Conservation (phyloP, 257 asterid genomes). For the Solanum neorickii region DNA sequence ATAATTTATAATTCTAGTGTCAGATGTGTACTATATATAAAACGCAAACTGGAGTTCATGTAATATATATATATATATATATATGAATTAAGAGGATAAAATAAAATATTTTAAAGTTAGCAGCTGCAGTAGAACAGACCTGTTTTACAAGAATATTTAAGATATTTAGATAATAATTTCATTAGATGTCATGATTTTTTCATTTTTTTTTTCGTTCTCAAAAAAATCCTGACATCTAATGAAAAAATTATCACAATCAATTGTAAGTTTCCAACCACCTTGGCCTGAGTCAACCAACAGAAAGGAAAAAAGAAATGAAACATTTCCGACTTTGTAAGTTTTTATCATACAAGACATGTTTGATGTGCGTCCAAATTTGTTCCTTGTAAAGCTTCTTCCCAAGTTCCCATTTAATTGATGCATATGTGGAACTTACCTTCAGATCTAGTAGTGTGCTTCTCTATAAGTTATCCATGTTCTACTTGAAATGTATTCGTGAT, state of each 20-base stretch:
- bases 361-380: not conserved
- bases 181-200: not conserved
- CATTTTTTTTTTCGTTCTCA: not conserved
- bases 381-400: not conserved
- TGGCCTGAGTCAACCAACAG: not conserved
- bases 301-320: not conserved
- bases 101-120: not conserved
- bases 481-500: not conserved
- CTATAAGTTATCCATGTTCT: not conserved
- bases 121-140: not conserved
- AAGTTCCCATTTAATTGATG: not conserved
- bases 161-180: not conserved
- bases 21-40: not conserved
- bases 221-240: not conserved
- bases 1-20: not conserved
- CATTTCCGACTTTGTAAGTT: not conserved
- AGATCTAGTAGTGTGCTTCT: not conserved
- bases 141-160: not conserved
- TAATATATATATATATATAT: not conserved
- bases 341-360: not conserved
- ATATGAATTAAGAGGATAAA: not conserved
- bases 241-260: not conserved
- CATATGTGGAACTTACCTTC: not conserved
- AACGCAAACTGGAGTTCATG: not conserved
- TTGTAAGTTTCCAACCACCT: not conserved